A percentile compares a stretch with the other conserved stretches of the same genome.
Evolutionary conservation across 257 asterid species (phyloP).

Genomic region (Capsicum rhomboideum): DNA sequence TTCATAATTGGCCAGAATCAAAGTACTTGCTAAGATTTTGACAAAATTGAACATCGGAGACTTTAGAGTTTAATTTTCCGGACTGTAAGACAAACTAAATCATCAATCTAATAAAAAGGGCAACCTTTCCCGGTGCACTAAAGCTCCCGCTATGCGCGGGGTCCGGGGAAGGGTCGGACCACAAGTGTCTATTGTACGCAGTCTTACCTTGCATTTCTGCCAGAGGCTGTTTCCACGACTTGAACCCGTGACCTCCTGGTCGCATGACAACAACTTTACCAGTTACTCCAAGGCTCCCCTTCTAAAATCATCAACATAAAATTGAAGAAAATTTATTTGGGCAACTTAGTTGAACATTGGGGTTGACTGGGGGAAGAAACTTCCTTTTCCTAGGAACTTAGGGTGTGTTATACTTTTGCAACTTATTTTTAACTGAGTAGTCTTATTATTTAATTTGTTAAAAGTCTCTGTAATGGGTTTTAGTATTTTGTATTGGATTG

Average conservation of each 20-base stretch:
- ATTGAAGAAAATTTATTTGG: neutral
- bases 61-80: neutral
- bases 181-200: no score
- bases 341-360: neutral
- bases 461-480: neutral
- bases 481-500: neutral
- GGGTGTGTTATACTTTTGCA: neutral
- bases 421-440: neutral
- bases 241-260: no score
- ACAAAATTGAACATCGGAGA: neutral
- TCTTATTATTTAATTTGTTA: neutral
- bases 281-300: no score
- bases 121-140: no score
- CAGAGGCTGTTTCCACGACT: no score
- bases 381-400: neutral
- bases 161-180: no score
- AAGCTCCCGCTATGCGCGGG: no score
- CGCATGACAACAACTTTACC: no score
- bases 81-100: neutral
- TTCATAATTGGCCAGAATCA: neutral
- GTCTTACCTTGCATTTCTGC: no score
- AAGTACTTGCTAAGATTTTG: neutral
- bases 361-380: neutral
- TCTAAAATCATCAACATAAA: no score
- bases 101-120: neutral